Evolutionary conservation across 2,329 filamentous ascomycete species (phyloP).

Genomic region (Aspergillus brunneoviolaceus): DNA sequence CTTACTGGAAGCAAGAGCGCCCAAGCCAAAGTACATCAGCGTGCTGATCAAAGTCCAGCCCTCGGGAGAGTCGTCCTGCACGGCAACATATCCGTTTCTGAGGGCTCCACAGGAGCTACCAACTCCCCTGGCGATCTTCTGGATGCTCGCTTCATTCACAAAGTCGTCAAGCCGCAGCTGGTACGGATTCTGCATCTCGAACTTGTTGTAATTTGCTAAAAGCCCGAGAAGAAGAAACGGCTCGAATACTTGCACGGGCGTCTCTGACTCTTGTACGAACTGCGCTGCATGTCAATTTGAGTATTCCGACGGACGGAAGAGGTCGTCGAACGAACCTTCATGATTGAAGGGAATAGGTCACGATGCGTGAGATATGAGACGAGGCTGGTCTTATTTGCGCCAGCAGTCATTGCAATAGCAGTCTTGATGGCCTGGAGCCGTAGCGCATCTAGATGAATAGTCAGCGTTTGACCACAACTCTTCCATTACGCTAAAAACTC

Average conservation of each 20-base stretch:
- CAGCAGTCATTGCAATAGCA: constrained; percentile 79
- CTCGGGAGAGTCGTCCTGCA: constrained; percentile 87
- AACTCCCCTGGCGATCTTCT: constrained; percentile 74
- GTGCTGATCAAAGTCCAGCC: constrained; percentile 83
- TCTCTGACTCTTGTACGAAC: constrained; percentile 79
- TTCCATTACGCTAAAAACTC: constrained; percentile 37
- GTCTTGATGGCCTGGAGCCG: constrained; percentile 78
- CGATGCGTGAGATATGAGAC: constrained; percentile 93
- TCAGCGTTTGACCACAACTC: constrained; percentile 7
- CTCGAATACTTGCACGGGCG: constrained; percentile 62
- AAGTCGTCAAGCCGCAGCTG: constrained; percentile 90
- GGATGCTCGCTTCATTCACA: constrained; percentile 85
- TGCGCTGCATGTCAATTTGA: constrained; percentile 36
- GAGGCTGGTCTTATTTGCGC: constrained; percentile 93
- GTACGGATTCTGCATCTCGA: constrained; percentile 97
- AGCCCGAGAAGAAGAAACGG: constrained; percentile 83
- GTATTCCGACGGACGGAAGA: not conserved
- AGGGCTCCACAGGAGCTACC: constrained; percentile 68
- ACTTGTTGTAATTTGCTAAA: constrained; percentile 97
- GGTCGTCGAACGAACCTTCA: constrained; percentile 65
- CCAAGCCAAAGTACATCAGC: constrained; percentile 79
- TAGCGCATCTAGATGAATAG: constrained; percentile 59
- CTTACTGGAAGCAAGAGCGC: constrained; percentile 68
- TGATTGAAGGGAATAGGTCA: constrained; percentile 89
- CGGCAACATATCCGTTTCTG: constrained; percentile 74